Evolutionary conservation across 345 rosid species (phyloP).

Genomic region (Salix viminalis): DNA sequence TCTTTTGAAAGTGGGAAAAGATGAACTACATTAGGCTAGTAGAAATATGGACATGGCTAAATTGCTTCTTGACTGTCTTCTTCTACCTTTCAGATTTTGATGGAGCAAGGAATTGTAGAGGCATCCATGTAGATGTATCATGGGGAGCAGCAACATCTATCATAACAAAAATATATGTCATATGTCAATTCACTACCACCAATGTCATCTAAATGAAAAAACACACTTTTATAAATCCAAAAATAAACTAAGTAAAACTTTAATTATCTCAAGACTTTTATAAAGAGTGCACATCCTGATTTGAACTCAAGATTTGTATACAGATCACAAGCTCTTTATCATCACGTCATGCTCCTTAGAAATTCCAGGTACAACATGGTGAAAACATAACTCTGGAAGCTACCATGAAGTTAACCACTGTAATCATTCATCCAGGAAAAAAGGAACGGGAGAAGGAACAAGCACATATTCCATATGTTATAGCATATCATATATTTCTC

Average conservation of each 20-base stretch:
- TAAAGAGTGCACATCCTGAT: no score
- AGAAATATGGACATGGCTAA: neutral
- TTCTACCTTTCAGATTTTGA: neutral
- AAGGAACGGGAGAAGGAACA: no score
- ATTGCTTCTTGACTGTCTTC: neutral
- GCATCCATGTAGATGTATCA: neutral
- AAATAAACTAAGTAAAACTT: no score
- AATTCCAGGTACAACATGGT: neutral
- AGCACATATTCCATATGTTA: neutral
- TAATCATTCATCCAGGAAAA: neutral
- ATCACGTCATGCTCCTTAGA: no score
- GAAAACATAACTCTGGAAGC: neutral
- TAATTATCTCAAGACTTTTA: no score
- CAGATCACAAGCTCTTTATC: no score
- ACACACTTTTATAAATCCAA: no score
- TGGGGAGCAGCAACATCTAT: neutral
- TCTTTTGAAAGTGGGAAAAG: neutral
- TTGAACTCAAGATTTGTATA: no score
- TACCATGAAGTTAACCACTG: neutral
- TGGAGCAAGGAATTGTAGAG: neutral
- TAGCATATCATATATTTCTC: neutral
- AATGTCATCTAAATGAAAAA: no score
- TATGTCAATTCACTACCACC: neutral
- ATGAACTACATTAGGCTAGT: neutral
- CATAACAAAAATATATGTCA: neutral